phyloP scores from a whole-genome alignment of 2,329 filamentous ascomycete genomes.

The Arthrinium phaeospermum region DNA sequence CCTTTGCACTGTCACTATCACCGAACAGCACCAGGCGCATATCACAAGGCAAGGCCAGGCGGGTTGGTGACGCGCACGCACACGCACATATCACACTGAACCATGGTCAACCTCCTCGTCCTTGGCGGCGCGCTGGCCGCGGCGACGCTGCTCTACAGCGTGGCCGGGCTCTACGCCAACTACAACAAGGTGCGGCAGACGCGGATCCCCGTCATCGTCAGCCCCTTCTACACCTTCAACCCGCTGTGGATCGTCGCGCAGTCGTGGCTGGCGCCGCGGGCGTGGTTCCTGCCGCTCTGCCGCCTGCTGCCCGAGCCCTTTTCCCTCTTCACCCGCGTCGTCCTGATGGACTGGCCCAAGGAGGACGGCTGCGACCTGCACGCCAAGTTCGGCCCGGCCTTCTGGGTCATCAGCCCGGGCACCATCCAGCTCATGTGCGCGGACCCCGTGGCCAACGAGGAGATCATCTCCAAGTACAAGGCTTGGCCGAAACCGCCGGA shows the following conservation, averaged over 20 bases:
- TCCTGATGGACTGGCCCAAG: constrained; percentile 12
- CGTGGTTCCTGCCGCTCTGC: constrained; percentile 12
- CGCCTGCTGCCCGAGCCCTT: constrained; percentile 13
- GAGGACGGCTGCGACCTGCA: constrained; percentile 17
- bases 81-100: neutral
- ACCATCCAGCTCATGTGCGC: neutral
- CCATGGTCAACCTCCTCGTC: constrained; percentile 13
- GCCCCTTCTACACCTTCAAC: constrained; percentile 19
- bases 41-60: neutral
- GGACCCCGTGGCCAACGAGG: constrained; percentile 12
- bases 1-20: neutral
- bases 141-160: constrained; percentile 8
- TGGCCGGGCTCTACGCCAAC: neutral
- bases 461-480: constrained; percentile 12
- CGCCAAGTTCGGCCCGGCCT: neutral
- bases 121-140: neutral
- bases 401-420: constrained; percentile 18
- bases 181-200: constrained; percentile 5
- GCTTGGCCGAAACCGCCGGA: neutral
- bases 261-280: constrained; percentile 2
- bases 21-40: neutral
- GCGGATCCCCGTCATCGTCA: constrained; percentile 13
- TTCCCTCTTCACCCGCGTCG: constrained; percentile 4
- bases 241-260: constrained; percentile 18
- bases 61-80: neutral